Evolutionary conservation across 305 asterid genomes (phyloP).

Genomic region (Euphrasia arctica): DNA sequence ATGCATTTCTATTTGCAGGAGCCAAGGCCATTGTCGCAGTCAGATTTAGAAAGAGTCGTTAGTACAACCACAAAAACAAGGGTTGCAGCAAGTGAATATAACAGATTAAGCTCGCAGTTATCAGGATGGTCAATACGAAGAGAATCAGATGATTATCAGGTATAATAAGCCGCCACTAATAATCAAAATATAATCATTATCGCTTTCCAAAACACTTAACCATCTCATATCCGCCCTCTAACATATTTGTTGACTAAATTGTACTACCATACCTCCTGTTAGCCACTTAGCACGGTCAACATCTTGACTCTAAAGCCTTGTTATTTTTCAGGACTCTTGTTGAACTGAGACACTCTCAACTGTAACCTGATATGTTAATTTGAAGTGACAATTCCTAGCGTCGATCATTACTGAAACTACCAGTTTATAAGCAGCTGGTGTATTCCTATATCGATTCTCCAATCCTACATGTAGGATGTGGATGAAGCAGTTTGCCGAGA

Average conservation of each 20-base stretch:
- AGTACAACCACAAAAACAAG: conserved; percentile 57
- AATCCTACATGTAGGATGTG: too few relatives aligned
- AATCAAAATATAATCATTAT: background rate
- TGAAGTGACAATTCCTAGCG: too few relatives aligned
- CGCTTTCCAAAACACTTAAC: background rate
- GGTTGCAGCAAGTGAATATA: conserved; percentile 66
- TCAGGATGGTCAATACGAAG: conserved; percentile 35
- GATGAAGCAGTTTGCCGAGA: too few relatives aligned
- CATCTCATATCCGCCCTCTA: background rate
- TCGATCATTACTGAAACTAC: background rate
- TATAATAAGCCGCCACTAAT: background rate
- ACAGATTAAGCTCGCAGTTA: conserved; percentile 24
- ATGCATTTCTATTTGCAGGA: conserved; percentile 36
- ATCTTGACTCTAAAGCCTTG: too few relatives aligned
- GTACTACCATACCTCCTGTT: background rate
- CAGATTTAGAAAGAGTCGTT: conserved; percentile 63
- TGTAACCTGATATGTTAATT: background rate
- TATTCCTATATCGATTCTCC: background rate
- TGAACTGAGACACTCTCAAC: background rate
- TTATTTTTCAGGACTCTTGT: background rate
- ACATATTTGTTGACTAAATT: background rate
- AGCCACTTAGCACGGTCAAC: background rate
- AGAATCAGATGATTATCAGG: conserved; percentile 49
- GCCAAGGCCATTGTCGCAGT: conserved; percentile 61
- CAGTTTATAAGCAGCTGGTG: background rate